phyloP scores from a whole-genome alignment of 2,329 filamentous ascomycete genomes.

The Stemphylium lycopersici region DNA sequence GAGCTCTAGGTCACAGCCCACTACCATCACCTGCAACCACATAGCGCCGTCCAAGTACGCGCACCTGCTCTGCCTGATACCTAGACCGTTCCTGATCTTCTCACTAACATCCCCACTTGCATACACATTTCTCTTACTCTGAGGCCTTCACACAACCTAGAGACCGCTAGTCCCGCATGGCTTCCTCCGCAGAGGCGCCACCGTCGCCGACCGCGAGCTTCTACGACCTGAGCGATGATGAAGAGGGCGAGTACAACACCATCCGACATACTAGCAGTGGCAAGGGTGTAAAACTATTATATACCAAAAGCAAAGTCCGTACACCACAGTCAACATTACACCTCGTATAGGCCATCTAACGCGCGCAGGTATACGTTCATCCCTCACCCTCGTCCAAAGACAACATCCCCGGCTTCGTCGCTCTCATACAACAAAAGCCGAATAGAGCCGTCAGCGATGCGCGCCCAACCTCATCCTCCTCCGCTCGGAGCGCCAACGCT shows the following conservation, averaged over 20 bases:
- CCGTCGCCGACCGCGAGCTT: conserved; percentile 84
- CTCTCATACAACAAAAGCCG: conserved; percentile 86
- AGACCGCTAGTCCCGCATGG: conserved; percentile 36
- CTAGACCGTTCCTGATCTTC: background rate
- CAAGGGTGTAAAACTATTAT: conserved; percentile 89
- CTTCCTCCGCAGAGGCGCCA: conserved; percentile 43
- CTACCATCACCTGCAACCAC: conserved; percentile 23
- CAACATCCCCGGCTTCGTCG: conserved; percentile 93
- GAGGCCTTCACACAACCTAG: conserved; percentile 2
- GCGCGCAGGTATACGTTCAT: conserved; percentile 84
- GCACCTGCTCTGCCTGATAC: background rate
- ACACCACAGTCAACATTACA: background rate
- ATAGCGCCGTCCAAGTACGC: conserved; percentile 11
- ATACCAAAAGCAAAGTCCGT: conserved; percentile 91
- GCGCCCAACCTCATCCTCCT: conserved; percentile 51
- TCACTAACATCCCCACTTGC: background rate
- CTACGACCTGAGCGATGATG: conserved; percentile 95
- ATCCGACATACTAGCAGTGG: conserved; percentile 80
- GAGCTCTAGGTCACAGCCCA: conserved; percentile 15
- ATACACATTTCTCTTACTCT: background rate
- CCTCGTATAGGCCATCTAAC: background rate
- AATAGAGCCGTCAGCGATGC: conserved; percentile 34
- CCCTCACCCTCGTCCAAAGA: conserved; percentile 92
- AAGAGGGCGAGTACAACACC: conserved; percentile 93
- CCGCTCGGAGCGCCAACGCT: conserved; percentile 56